These are phyloP conservation scores for Arthrobotrys pseudoclavata DNA, from an alignment of 2,329 filamentous ascomycete species.

Conservation along the genomic window DNA sequence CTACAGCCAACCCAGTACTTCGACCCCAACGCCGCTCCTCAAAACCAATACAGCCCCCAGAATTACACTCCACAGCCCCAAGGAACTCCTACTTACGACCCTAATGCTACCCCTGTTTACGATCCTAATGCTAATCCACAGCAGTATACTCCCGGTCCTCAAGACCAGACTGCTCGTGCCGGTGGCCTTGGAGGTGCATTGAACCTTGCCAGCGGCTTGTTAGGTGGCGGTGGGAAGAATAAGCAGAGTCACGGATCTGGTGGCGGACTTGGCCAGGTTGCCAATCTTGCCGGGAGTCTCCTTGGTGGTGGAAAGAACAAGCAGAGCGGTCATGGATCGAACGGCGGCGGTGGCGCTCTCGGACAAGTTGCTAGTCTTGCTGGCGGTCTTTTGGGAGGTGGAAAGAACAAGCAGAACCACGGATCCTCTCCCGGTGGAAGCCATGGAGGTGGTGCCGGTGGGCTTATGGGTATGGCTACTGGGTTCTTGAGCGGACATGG, in stretches of 20 bases:
- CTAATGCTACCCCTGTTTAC: conserved; percentile 34
- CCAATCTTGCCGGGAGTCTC: conserved; percentile 58
- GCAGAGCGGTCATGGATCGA: conserved; percentile 42
- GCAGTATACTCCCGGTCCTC: conserved; percentile 48
- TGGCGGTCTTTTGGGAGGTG: conserved; percentile 61
- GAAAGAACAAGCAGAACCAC: conserved; percentile 60
- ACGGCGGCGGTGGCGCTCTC: conserved; percentile 51
- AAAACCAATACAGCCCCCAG: conserved; percentile 47
- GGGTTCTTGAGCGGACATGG: conserved; percentile 52
- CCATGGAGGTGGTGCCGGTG: conserved; percentile 37
- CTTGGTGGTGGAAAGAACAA: conserved; percentile 61
- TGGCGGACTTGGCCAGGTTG: conserved; percentile 50
- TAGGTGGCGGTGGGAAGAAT: conserved; percentile 28
- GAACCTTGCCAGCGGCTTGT: conserved; percentile 32
- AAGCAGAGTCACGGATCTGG: conserved; percentile 47
- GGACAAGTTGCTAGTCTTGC: conserved; percentile 60
- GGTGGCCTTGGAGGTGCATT: conserved; percentile 61
- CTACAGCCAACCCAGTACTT: conserved; percentile 51
- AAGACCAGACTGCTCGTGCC: conserved; percentile 59
- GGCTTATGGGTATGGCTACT: conserved; percentile 52
- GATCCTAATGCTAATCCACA: conserved; percentile 44
- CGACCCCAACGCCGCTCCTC: conserved; percentile 44
- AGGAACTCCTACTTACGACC: conserved; percentile 35
- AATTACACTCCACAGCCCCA: conserved; percentile 27
- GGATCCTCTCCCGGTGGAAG: background rate